These are phyloP conservation scores for Gracilaria domingensis DNA, from an alignment of 23 red algal genomes.

Conservation along the genomic window DNA sequence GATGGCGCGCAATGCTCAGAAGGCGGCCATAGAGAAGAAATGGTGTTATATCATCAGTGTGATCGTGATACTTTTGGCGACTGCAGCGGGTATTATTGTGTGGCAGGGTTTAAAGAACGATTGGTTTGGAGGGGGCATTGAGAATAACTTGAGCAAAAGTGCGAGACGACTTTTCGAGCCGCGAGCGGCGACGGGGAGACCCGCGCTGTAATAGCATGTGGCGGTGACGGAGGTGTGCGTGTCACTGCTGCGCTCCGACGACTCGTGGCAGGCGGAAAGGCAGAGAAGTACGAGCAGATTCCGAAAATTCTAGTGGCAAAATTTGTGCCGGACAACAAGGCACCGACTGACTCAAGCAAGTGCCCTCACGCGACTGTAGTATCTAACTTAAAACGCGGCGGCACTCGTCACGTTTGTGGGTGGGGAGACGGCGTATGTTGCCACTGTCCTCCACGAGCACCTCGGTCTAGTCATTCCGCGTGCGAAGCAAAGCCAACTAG, in stretches of 20 bases:
- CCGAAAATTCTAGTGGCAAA: neutral
- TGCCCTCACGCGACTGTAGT: neutral
- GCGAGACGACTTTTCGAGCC: neutral
- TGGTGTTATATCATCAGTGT: slow-evolving; percentile 57
- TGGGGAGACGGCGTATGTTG: neutral
- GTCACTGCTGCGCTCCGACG: no score
- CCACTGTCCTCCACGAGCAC: neutral
- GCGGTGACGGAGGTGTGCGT: no score
- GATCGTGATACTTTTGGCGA: slow-evolving; percentile 25
- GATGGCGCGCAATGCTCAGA: slow-evolving; percentile 64
- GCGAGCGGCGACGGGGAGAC: no score
- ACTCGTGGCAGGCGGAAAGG: no score
- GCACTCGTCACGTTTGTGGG: neutral
- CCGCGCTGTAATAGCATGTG: no score
- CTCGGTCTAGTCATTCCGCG: neutral
- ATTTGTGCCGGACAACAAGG: neutral
- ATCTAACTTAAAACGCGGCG: neutral
- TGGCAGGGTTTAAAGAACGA: slow-evolving; percentile 43
- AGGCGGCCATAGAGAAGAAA: slow-evolving; percentile 70
- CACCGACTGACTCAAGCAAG: neutral
- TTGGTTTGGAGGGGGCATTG: slow-evolving; percentile 55
- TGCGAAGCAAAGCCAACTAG: neutral
- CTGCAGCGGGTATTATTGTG: slow-evolving; percentile 52
- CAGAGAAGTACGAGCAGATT: neutral
- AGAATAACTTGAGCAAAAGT: neutral